Evolutionary conservation across 2,329 filamentous ascomycete genomes (phyloP), one percentile per base, ranked within the genome.

Genomic region (Tolypocladium cylindrosporum): DNA sequence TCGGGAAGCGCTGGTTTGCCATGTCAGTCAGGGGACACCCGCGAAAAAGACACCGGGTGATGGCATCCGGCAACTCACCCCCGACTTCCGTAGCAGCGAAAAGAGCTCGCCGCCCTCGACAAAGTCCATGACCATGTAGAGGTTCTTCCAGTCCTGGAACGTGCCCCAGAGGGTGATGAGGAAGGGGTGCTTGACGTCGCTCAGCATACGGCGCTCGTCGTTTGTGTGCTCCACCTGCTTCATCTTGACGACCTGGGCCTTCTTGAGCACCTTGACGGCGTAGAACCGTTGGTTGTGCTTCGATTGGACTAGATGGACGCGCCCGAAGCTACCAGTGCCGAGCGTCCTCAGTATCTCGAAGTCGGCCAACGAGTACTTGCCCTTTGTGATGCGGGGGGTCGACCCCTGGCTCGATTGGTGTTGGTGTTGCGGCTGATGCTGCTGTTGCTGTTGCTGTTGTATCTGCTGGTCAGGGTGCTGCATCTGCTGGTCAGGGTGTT

Each of bases 61-160:
- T 13, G 6, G 31, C 1, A 36, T 36, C 19, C 21, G 4, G 50
- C 37, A 7, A 76, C 80, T 75, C 81, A 83, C 84, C 82, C 93
- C 87, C 80, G 93, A 97, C 75, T 99, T 97, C 67, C 94, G 84
- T 67, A 99, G 78, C 67, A 99, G 76, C 65, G 93, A 97, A 73
- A 99, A 99, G 57, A 99, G 80, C 79, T 99, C 94, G 68, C 94
- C 94, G 65, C 94, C 94, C 75, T 99, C 94, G 57, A 99, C 93
- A 77, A 99, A 99, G 74, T 99, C 94, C 94, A 99, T 99, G 68
- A 99, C 94, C 94, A 99, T 99, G 82, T 99, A 99, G 41, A 99
- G 79, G 71, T 97, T 97, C 76, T 87, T 91, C 55, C 87, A 83
- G 69, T 99, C 94, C 72, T 97, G 93, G 74, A 97, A 99, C 11